Evolutionary conservation across 2,329 filamentous ascomycete species (phyloP).

Genomic region (Amauroascus verrucosus): DNA sequence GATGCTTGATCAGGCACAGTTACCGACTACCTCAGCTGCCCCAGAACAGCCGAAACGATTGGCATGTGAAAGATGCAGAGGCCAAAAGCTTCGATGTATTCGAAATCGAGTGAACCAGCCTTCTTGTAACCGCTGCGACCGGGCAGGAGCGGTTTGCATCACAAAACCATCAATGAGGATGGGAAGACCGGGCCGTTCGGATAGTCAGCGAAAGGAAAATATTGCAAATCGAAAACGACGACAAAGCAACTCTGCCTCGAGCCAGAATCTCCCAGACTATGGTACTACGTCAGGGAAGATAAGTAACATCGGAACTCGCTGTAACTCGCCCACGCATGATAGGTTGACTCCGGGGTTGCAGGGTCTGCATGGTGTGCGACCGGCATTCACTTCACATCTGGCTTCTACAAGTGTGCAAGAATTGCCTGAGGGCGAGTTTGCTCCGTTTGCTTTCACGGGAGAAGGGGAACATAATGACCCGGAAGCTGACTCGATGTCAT

Average conservation of each 20-base stretch:
- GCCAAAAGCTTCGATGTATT: constrained; percentile 10
- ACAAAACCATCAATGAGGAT: constrained; percentile 10
- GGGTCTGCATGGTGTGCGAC: background rate
- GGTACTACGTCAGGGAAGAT: background rate
- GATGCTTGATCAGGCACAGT: background rate
- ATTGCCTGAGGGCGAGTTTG: background rate
- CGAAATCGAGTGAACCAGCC: constrained; percentile 8
- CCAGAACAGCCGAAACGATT: constrained; percentile 9
- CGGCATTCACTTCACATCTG: background rate
- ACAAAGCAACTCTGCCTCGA: background rate
- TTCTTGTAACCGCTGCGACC: constrained; percentile 8
- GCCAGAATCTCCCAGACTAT: background rate
- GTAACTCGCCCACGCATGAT: background rate
- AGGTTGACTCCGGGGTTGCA: background rate
- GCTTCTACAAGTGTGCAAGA: background rate
- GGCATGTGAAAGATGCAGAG: constrained; percentile 11
- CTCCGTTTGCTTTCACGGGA: background rate
- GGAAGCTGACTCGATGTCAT: background rate
- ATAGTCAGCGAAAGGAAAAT: constrained; percentile 7
- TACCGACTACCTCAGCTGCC: background rate
- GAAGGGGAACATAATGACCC: background rate
- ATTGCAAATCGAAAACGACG: constrained; percentile 6
- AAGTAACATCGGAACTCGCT: background rate
- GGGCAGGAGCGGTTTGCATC: constrained; percentile 9
- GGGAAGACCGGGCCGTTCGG: constrained; percentile 9